Evolutionary conservation across 2,329 filamentous ascomycete genomes (phyloP), one percentile per base, ranked within the genome.

Genomic region (Alternaria sp.): DNA sequence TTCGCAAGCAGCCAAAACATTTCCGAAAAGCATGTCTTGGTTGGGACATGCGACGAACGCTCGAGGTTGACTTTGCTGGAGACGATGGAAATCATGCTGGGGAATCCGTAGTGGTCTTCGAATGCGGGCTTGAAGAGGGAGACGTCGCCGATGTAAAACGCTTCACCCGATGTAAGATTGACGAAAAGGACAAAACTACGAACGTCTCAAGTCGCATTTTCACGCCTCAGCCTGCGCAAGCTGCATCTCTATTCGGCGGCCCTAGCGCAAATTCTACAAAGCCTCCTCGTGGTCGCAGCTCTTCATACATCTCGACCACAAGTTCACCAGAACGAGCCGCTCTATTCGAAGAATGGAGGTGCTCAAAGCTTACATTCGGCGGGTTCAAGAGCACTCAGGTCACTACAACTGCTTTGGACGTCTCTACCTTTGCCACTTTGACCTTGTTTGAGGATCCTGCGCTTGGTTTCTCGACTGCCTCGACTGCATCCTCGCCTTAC

Each of bases 11-110:
- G 69, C 94, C 95, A 5, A 87, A 88, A 44, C 88, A 96, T 70
- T 97, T 97, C 77, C 89, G 90, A 21, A 90, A 89, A 72, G 84
- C 88, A 1, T 98, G 92, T 74, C 83, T 91, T 61, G 91, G 91
- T 3, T 98, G 96, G 95, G 92, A 98, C 74, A 98, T 98, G 94
- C 89, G 89, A 57, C 88, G 93, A 64, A 89, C 84, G 65, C 83
- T 98, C 3, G 91, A 96, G 72, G 93, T 97, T 3, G 96, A 99
- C 75, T 98, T 97, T 80, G 91, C 91, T 44, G 89, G 88, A 19
- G 92, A 94, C 68, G 91, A 96, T 79, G 87, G 88, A n/a, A 83
- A 88, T 58, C 88, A 89, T 52, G 90, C 89, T 25, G 93, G 93
- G 19, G 95, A 97, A 79, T 86, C 85, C 15, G 83, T 97, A 43